Percentiles rank a stretch among this genome's conserved stretches.
phyloP scores from a whole-genome alignment of 192 early-diverging fungal genomes.

The Coemansia sp. region DNA sequence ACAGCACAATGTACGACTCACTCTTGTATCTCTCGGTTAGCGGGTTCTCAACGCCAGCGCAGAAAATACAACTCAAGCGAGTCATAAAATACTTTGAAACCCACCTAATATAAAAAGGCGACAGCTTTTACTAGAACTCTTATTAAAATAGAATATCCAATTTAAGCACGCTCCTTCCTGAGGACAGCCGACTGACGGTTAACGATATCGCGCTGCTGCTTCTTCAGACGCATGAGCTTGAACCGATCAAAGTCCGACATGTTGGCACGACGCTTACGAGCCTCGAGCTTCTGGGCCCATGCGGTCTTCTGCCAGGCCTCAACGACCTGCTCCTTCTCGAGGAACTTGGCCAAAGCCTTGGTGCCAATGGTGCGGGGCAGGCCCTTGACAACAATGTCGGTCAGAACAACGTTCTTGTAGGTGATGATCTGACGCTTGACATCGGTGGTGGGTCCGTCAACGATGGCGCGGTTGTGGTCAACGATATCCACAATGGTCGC shows the following conservation, averaged over 20 bases:
- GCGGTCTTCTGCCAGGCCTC: conserved; percentile 83
- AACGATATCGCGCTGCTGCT: conserved; percentile 61
- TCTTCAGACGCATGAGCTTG: conserved; percentile 94
- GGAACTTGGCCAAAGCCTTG: conserved; percentile 70
- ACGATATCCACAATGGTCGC: conserved; percentile 99
- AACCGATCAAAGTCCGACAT: conserved; percentile 97
- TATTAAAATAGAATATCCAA: no score
- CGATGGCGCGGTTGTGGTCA: conserved; percentile 96
- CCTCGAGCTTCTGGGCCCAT: conserved; percentile 96
- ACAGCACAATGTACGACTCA: conserved; percentile 38
- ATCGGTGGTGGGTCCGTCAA: conserved; percentile 96
- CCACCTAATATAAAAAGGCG: background rate
- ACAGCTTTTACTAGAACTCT: no score
- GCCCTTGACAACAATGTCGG: conserved; percentile 79
- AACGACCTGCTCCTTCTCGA: conserved; percentile 82
- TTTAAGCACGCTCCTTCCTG: conserved; percentile 51
- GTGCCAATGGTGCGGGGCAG: conserved; percentile 82
- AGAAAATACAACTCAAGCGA: conserved; percentile 30
- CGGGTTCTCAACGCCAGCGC: conserved; percentile 27
- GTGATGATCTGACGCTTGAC: conserved; percentile 83
- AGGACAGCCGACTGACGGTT: conserved; percentile 48
- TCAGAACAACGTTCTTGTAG: conserved; percentile 90
- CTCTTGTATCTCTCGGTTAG: conserved; percentile 35
- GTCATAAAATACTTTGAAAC: conserved; percentile 44
- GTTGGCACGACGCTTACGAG: conserved; percentile 71